phyloP scores from a whole-genome alignment of 192 early-diverging fungal genomes.

The Podila epigama region DNA sequence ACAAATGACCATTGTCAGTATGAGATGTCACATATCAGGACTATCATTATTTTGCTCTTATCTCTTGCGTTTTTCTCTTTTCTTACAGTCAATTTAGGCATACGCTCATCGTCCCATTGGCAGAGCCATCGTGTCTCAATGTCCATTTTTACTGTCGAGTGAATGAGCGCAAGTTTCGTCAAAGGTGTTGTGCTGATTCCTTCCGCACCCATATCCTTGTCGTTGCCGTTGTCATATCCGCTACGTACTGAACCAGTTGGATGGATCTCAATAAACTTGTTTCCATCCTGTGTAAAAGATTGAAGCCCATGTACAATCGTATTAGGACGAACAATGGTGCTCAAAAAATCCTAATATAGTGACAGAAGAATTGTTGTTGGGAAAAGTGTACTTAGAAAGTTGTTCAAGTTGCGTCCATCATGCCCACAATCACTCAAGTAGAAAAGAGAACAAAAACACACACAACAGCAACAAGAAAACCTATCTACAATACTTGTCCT shows the following conservation, averaged over 20 bases:
- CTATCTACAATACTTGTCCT: neutral
- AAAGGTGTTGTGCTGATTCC: slow-evolving; percentile 7
- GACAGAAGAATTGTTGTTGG: neutral
- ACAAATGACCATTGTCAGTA: neutral
- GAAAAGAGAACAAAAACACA: too few species aligned
- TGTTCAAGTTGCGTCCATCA: too few species aligned
- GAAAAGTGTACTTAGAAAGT: too few species aligned
- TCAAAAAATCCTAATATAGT: slow-evolving; percentile 28
- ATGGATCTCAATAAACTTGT: slow-evolving; percentile 13
- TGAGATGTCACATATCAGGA: neutral
- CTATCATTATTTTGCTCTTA: too few species aligned
- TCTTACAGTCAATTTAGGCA: slow-evolving; percentile 23
- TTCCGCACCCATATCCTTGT: neutral
- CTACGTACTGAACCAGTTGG: slow-evolving; percentile 12
- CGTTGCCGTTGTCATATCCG: neutral
- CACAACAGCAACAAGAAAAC: neutral
- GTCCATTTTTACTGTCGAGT: slow-evolving; percentile 29
- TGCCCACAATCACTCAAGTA: too few species aligned
- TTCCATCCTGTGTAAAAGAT: slow-evolving; percentile 12
- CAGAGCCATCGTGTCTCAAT: slow-evolving; percentile 43
- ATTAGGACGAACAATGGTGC: slow-evolving; percentile 24
- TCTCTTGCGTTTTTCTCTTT: too few species aligned
- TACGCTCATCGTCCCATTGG: slow-evolving; percentile 41
- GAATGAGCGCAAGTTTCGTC: slow-evolving; percentile 30
- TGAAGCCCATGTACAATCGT: neutral